These are phyloP conservation scores for Capniomyces stellatus DNA, from an alignment of 371 early-diverging fungal species.

Conservation along the genomic window DNA sequence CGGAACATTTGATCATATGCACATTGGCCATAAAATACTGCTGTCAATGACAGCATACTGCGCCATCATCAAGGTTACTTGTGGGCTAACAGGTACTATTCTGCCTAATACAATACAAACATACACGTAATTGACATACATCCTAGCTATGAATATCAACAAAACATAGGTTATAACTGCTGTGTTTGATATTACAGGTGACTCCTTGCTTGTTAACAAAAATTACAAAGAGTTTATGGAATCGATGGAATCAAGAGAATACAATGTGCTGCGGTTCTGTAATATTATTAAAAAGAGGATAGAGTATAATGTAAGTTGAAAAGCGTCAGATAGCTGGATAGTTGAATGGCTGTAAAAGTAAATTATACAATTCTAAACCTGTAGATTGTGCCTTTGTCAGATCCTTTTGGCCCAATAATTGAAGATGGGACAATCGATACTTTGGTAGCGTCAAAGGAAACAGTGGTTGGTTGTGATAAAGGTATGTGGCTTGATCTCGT, in stretches of 20 bases:
- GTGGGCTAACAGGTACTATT: conserved; percentile 10
- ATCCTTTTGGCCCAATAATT: conserved; percentile 80
- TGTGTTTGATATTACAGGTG: conserved; percentile 29
- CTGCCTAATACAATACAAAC: too few relatives aligned
- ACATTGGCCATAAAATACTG: conserved; percentile 85
- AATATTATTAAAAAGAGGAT: conserved; percentile 29
- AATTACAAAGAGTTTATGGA: conserved; percentile 47
- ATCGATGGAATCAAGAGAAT: conserved; percentile 40
- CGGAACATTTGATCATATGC: conserved; percentile 95
- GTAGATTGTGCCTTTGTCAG: conserved; percentile 53
- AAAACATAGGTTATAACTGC: too few relatives aligned
- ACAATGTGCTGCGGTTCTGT: conserved; percentile 38
- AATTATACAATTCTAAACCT: too few relatives aligned
- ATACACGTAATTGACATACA: too few relatives aligned
- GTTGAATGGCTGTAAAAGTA: too few relatives aligned
- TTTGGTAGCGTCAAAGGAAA: conserved; percentile 79
- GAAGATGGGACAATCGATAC: conserved; percentile 53
- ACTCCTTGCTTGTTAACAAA: conserved; percentile 50
- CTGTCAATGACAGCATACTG: conserved; percentile 60
- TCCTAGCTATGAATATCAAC: too few relatives aligned
- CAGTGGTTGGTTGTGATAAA: conserved; percentile 45
- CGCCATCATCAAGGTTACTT: conserved; percentile 10
- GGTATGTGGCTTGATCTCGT: not conserved
- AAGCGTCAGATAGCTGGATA: too few relatives aligned
- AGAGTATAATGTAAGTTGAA: conserved; percentile 19